Base-by-base conservation (phyloP, 2,329 filamentous ascomycete genomes). In the Leptographium galeiforme region DNA sequence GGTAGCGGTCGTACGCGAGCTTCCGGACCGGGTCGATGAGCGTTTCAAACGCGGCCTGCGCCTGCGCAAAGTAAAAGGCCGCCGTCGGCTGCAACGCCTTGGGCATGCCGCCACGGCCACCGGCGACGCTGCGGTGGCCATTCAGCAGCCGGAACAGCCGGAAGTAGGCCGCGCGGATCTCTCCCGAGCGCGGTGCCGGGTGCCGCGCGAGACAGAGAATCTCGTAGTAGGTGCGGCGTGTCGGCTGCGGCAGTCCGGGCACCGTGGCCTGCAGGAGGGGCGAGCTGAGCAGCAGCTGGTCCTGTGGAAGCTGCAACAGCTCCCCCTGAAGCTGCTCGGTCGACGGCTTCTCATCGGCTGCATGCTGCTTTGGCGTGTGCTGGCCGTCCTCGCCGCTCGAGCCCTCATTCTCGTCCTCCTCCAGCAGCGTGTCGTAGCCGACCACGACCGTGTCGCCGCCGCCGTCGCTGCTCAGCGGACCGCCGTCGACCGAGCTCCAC, bases 31-130 rank as follows among this genome's bases (percentile, higher is more conserved):
- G 70, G 49, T 74, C 67, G 48, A 72, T 67, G n/a, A 77, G 64
- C 1, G 69, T 71, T 61, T 76, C 74, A 48, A 74, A 75, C 8
- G 72, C 73, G 13, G 63, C 61, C 53, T 74, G 69, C 4, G 70
- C 66, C 41, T 65, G 61, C 12, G 65, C 61, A 48, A 75, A 70
- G 57, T 74, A 71, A 25, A 61, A 61, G 13, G 66, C 65, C 25
- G 72, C 72, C 39, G 67, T 58, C 36, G 65, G 64, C 39, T 66
- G 68, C 49, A 69, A 62, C 36, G 68, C 61, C 10, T 65, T 60
- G 2, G 72, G 68, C 55, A 74, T 69, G 2, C 36, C 33, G 11
- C 44, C 16, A 34, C 30, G 12, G 19, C 51, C 34, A 18, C 52
- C 49, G 33, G 25, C 25, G 25, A 51, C 43, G 56, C 56, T 56